Evolutionary conservation across 2,329 filamentous ascomycete species (phyloP).

Genomic region (Cyanodermella asteris): DNA sequence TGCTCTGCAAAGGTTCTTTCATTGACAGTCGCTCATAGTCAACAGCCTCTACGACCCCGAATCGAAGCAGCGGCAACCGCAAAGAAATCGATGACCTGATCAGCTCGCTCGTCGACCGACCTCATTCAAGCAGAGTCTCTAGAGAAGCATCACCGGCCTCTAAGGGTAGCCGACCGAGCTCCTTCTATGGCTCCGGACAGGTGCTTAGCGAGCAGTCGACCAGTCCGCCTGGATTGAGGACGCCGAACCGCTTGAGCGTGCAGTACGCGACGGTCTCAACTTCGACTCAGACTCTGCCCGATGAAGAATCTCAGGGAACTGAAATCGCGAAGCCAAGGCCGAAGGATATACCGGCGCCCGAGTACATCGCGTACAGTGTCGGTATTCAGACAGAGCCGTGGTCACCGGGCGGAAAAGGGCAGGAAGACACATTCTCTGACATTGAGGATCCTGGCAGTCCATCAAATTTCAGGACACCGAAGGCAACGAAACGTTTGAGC

Average conservation of each 20-base stretch:
- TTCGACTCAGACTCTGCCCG: conserved; percentile 47
- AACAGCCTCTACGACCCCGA: conserved; percentile 7
- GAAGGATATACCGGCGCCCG: conserved; percentile 30
- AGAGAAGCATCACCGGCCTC: conserved; percentile 17
- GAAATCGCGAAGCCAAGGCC: no score
- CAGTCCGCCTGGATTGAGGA: conserved; percentile 14
- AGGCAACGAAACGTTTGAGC: conserved; percentile 50
- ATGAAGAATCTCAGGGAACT: no score
- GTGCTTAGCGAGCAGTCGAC: conserved; percentile 50
- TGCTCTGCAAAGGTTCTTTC: not conserved
- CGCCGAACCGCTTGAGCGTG: conserved; percentile 4
- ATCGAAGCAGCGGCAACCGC: conserved; percentile 34
- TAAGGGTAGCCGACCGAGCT: conserved; percentile 56
- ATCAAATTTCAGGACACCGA: conserved; percentile 24
- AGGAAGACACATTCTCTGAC: conserved; percentile 32
- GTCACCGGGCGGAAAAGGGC: conserved; percentile 30
- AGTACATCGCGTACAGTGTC: conserved; percentile 92
- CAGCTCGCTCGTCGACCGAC: conserved; percentile 59
- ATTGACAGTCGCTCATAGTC: conserved; percentile 5
- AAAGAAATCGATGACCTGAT: conserved; percentile 71
- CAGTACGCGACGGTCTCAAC: conserved; percentile 18
- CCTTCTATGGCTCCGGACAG: conserved; percentile 62
- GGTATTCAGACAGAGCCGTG: conserved; percentile 68
- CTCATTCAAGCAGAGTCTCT: conserved; percentile 19
- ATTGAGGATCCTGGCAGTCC: conserved; percentile 40